These are phyloP conservation scores for Bothriochloa decipiens DNA, from an alignment of 176 grass and related monocot genomes.

Conservation along the genomic window DNA sequence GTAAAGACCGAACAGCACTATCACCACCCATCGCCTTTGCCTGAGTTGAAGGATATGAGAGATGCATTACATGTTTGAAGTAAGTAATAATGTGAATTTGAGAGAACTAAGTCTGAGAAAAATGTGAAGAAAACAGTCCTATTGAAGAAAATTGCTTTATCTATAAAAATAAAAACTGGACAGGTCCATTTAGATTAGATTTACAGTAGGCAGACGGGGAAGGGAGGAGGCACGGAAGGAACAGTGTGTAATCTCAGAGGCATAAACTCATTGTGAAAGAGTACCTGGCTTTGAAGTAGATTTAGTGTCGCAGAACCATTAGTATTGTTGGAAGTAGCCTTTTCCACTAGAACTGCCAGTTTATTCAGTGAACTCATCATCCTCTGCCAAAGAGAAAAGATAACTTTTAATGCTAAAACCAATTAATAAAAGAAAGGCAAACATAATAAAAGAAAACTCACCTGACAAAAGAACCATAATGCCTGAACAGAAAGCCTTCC, in stretches of 20 bases:
- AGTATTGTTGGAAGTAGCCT: constrained; percentile 68
- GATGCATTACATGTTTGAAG: constrained; percentile 19
- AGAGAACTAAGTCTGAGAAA: constrained; percentile 15
- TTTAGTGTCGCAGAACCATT: constrained; percentile 89
- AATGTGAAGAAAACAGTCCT: neutral
- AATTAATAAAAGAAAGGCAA: constrained; percentile 12
- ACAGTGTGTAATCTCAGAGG: neutral
- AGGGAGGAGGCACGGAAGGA: neutral
- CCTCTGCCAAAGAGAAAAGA: constrained; percentile 56
- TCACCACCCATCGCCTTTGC: constrained; percentile 94
- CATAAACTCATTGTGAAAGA: constrained; percentile 28
- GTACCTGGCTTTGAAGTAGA: constrained; percentile 91
- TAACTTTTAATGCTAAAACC: constrained; percentile 35
- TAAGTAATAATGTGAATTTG: constrained; percentile 12
- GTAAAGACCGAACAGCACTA: constrained; percentile 46
- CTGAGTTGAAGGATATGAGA: constrained; percentile 48
- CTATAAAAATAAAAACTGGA: constrained; percentile 2
- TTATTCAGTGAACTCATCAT: constrained; percentile 96
- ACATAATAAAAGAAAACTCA: constrained; percentile 41
- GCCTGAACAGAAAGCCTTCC: constrained; percentile 88
- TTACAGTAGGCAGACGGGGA: constrained; percentile 7
- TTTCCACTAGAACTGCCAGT: constrained; percentile 79
- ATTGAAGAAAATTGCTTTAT: constrained; percentile 2
- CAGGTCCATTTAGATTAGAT: constrained; percentile 9
- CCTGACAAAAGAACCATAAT: constrained; percentile 95